Evolutionary conservation across 495 filamentous ascomycete genomes (phyloP).

Genomic region (Penicillium psychrofluorescens): DNA sequence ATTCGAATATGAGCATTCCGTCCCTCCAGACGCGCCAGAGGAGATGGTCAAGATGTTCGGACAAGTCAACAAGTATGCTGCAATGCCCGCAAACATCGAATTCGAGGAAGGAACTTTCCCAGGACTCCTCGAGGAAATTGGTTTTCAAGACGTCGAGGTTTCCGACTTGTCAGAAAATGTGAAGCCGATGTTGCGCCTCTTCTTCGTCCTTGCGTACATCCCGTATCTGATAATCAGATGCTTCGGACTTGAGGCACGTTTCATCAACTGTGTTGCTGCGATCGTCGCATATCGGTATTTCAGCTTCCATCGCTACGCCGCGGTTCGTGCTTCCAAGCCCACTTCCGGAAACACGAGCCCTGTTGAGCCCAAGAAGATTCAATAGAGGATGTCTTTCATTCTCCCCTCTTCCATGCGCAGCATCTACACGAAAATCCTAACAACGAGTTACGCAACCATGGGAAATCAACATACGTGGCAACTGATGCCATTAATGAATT

Average conservation of each 20-base stretch:
- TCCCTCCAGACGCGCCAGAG: conserved; percentile 31
- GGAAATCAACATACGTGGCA: background rate
- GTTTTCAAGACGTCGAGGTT: conserved; percentile 42
- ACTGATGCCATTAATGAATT: no score
- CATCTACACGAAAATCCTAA: background rate
- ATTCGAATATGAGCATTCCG: conserved; percentile 47
- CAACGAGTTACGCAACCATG: no score
- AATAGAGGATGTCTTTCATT: background rate
- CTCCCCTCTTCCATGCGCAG: background rate
- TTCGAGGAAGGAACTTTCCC: conserved; percentile 23
- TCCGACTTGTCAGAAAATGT: conserved; percentile 43
- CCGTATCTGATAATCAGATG: conserved; percentile 43
- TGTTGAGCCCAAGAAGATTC: background rate
- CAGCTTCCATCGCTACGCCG: conserved; percentile 26
- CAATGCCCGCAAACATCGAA: conserved; percentile 39
- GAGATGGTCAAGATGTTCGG: conserved; percentile 26
- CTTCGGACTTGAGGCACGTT: conserved; percentile 35
- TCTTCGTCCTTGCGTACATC: conserved; percentile 44
- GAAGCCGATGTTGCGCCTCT: conserved; percentile 42
- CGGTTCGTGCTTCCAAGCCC: conserved; percentile 31
- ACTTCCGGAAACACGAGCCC: background rate
- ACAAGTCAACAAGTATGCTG: conserved; percentile 34
- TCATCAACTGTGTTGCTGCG: conserved; percentile 42
- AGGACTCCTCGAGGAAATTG: conserved; percentile 38
- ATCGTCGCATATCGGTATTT: conserved; percentile 29